A percentile compares a stretch with the other conserved stretches of the same genome.
Conservation (phyloP, 228 moss, liverwort and hornwort genomes). For the Sphagnum magellanicum region DNA sequence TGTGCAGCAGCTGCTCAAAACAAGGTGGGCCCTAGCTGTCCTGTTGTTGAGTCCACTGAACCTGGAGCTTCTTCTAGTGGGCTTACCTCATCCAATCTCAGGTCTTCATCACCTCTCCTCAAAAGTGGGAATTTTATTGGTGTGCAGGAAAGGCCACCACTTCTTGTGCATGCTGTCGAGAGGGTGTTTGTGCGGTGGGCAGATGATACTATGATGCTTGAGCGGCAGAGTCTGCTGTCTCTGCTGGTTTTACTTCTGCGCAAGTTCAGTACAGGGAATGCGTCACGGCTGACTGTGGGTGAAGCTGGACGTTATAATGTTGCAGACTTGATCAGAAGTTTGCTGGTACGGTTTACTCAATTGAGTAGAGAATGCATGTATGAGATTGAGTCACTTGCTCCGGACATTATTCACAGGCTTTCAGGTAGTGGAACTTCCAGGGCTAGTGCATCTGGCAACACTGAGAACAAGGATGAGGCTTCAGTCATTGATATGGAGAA, state of each 20-base stretch:
- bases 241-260: constrained; percentile 59
- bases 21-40: constrained; percentile 15
- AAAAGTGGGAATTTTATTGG: constrained; percentile 9
- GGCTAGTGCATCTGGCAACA: constrained; percentile 19
- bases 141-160: constrained; percentile 36
- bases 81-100: constrained; percentile 12
- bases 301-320: constrained; percentile 54
- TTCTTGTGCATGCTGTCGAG: constrained; percentile 45
- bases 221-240: constrained; percentile 69
- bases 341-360: constrained; percentile 57
- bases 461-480: constrained; percentile 47
- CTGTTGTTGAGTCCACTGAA: constrained; percentile 11
- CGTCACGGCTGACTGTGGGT: constrained; percentile 20
- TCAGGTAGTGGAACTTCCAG: constrained; percentile 13
- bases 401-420: constrained; percentile 70
- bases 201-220: constrained; percentile 38
- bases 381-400: constrained; percentile 77
- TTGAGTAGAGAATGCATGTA: constrained; percentile 68
- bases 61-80: constrained; percentile 5
- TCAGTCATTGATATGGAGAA: constrained; percentile 47
- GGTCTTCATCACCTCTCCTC: constrained; percentile 13
- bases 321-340: constrained; percentile 57
- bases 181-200: constrained; percentile 36
- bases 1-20: constrained; percentile 21
- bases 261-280: constrained; percentile 44